Conservation (phyloP, 2,329 filamentous ascomycete genomes). For the Pezicula rhizophila region DNA sequence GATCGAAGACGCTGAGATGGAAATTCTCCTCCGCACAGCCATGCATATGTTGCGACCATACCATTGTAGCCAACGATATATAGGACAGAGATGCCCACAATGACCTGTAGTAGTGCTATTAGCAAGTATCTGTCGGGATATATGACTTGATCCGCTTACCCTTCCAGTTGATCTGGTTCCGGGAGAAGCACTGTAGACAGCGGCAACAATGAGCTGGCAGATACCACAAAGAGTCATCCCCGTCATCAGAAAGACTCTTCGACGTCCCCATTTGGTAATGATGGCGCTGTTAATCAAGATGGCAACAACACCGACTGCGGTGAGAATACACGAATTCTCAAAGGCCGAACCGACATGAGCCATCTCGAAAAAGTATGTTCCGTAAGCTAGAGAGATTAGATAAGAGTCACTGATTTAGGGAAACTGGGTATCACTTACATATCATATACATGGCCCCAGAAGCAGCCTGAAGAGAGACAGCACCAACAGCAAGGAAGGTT, state of each 20-base stretch:
- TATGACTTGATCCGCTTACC: constrained; percentile 5
- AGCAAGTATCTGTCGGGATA: neutral
- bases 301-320: constrained; percentile 46
- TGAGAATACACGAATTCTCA: constrained; percentile 50
- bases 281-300: constrained; percentile 47
- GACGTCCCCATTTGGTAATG: constrained; percentile 46
- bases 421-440: constrained; percentile 30
- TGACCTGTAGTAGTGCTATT: constrained; percentile 24
- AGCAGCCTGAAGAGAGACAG: constrained; percentile 44
- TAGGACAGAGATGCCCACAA: constrained; percentile 41
- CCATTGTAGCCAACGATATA: constrained; percentile 20
- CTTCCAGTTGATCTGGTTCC: constrained; percentile 32
- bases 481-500: constrained; percentile 41
- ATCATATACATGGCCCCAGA: constrained; percentile 53
- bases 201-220: constrained; percentile 47
- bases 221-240: constrained; percentile 47
- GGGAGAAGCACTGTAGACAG: constrained; percentile 41
- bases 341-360: constrained; percentile 49
- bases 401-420: constrained; percentile 2
- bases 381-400: constrained; percentile 35
- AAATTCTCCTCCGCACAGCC: constrained; percentile 50
- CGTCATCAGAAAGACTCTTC: constrained; percentile 44
- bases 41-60: constrained; percentile 42
- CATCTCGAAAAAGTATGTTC: constrained; percentile 56
- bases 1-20: constrained; percentile 50